Conservation (phyloP, 148 eudicot species). For the Tetragonia tetragonoides region DNA sequence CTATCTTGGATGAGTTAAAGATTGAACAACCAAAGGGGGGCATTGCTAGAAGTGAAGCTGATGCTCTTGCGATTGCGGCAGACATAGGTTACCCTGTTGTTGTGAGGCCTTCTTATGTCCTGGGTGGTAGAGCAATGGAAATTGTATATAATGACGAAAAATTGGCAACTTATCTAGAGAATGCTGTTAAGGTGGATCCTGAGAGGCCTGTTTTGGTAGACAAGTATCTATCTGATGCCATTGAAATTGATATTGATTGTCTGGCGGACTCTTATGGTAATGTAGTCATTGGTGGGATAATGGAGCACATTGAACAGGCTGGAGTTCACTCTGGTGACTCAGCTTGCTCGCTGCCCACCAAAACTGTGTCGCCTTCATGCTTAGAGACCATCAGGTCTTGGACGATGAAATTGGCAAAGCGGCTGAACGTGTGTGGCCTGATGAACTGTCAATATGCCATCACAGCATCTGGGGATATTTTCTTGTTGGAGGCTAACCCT, state of each 20-base stretch:
- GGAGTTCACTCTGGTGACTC: slow-evolving; percentile 99
- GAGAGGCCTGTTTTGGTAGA: slow-evolving; percentile 88
- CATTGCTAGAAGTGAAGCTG: slow-evolving; percentile 82
- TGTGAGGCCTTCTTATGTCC: slow-evolving; percentile 92
- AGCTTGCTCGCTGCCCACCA: slow-evolving; percentile 86
- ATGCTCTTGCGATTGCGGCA: slow-evolving; percentile 82
- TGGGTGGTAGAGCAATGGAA: slow-evolving; percentile 98
- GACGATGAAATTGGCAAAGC: slow-evolving; percentile 81
- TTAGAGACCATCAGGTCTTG: slow-evolving; percentile 83
- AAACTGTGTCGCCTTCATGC: slow-evolving; percentile 59
- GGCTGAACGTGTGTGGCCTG: slow-evolving; percentile 81
- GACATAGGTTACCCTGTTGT: slow-evolving; percentile 97
- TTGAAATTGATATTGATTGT: slow-evolving; percentile 87
- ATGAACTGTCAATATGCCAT: slow-evolving; percentile 99
- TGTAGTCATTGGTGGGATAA: slow-evolving; percentile 97
- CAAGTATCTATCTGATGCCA: slow-evolving; percentile 76
- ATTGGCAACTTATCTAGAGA: slow-evolving; percentile 67
- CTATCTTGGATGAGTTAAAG: slow-evolving; percentile 69
- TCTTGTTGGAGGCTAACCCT: slow-evolving; percentile 94
- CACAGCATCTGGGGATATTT: slow-evolving; percentile 74
- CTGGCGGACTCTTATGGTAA: slow-evolving; percentile 79
- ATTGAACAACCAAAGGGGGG: slow-evolving; percentile 95
- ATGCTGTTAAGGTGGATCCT: slow-evolving; percentile 91
- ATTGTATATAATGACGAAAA: slow-evolving; percentile 91
- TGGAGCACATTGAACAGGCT: slow-evolving; percentile 99